phyloP scores from a whole-genome alignment of 2,329 filamentous ascomycete genomes.

The Aspergillus oerlinghausenensis region DNA sequence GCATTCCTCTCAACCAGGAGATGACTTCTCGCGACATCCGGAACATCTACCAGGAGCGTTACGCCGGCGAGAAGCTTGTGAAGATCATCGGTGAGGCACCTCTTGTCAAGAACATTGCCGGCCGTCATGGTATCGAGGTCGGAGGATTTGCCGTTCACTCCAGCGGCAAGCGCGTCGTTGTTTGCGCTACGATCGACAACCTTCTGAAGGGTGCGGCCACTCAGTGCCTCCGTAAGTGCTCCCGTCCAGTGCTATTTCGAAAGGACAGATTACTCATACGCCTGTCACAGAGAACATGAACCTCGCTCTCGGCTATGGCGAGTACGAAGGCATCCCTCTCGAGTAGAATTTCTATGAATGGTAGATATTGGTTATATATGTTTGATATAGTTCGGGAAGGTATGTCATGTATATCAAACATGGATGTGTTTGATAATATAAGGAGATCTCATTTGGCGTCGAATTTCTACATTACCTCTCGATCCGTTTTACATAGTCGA shows the following conservation, averaged over 20 bases:
- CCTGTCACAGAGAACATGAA: conserved; percentile 76
- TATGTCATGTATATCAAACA: conserved; percentile 13
- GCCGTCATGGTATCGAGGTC: conserved; percentile 86
- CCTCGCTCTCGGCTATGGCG: conserved; percentile 77
- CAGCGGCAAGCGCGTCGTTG: conserved; percentile 84
- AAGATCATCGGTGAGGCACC: conserved; percentile 88
- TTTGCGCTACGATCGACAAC: conserved; percentile 92
- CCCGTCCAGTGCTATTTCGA: not conserved
- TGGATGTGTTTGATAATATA: conserved; percentile 7
- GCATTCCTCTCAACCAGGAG: conserved; percentile 75
- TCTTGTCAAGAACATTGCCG: conserved; percentile 75
- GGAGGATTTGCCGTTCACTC: conserved; percentile 93
- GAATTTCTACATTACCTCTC: conserved; percentile 8
- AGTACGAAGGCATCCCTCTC: conserved; percentile 80
- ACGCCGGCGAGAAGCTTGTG: conserved; percentile 91
- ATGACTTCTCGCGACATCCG: conserved; percentile 91
- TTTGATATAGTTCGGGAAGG: conserved; percentile 13
- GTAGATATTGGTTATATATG: conserved; percentile 14
- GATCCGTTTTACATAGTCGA: conserved; percentile 20
- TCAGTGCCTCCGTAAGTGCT: conserved; percentile 76
- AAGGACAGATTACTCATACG: not conserved
- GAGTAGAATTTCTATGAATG: conserved; percentile 32
- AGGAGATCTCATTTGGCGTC: conserved; percentile 7
- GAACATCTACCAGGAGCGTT: conserved; percentile 92
- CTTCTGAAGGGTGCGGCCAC: conserved; percentile 88